These are phyloP conservation scores for Caryopteris hybrid DNA, from an alignment of 305 asterid genomes.

Conservation along the genomic window DNA sequence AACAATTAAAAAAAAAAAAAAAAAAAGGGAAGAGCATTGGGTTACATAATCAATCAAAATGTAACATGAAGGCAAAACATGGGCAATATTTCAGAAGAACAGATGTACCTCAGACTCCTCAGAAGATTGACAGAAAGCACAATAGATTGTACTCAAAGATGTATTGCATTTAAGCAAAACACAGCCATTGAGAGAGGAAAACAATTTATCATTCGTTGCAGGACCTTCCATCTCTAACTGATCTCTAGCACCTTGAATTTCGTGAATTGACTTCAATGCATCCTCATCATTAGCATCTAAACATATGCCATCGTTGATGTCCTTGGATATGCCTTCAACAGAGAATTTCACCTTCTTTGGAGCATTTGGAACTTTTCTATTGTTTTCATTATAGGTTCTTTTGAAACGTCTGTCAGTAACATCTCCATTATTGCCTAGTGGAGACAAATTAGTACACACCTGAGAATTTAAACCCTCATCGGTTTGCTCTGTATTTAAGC, in stretches of 20 bases:
- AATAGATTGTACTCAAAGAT: conserved; percentile 23
- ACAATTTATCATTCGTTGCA: conserved; percentile 24
- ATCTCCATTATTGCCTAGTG: conserved; percentile 21
- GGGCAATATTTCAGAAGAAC: conserved; percentile 10
- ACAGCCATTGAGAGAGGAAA: conserved; percentile 18
- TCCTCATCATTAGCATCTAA: conserved; percentile 17
- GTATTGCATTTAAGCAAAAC: conserved; percentile 38
- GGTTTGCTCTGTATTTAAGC: conserved; percentile 17
- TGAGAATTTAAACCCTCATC: conserved; percentile 22
- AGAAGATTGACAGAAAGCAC: conserved; percentile 76
- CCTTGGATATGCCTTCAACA: conserved; percentile 25
- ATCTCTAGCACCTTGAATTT: conserved; percentile 12
- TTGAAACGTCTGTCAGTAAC: conserved; percentile 14
- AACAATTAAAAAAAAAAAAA: background rate
- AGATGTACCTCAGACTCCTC: conserved; percentile 67
- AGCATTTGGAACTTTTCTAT: conserved; percentile 21
- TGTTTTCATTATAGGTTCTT: conserved; percentile 18
- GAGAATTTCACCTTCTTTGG: conserved; percentile 49
- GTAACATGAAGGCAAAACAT: background rate
- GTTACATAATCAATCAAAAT: conserved; percentile 13
- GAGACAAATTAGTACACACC: conserved; percentile 21
- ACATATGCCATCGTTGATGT: conserved; percentile 10
- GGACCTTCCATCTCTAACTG: conserved; percentile 19
- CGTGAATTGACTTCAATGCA: conserved; percentile 20
- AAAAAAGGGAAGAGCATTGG: background rate